These are phyloP conservation scores for Croton laevigatus DNA, from an alignment of 441 rosid genomes.

Conservation along the genomic window DNA sequence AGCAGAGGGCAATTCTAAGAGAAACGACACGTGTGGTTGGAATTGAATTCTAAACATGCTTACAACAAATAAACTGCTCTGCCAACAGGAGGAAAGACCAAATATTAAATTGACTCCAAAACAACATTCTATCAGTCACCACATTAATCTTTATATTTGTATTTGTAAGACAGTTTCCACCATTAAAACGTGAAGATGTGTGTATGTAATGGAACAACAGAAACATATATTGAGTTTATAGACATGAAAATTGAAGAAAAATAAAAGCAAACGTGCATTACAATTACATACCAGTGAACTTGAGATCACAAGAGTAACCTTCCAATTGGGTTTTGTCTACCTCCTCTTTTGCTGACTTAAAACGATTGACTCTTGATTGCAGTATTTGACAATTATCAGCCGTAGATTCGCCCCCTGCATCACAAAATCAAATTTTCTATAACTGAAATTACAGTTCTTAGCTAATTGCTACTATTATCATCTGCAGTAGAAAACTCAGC, in stretches of 20 bases:
- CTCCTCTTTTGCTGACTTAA: constrained; percentile 56
- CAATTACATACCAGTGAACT: constrained; percentile 52
- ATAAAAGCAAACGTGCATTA: background rate
- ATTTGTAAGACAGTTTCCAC: background rate
- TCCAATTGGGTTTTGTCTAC: constrained; percentile 46
- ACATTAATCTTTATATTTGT: background rate
- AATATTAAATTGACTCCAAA: background rate
- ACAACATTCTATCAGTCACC: too few relatives aligned
- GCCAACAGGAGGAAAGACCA: background rate
- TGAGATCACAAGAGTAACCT: constrained; percentile 70
- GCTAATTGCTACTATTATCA: too few relatives aligned
- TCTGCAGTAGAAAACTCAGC: background rate
- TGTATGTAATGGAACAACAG: too few relatives aligned
- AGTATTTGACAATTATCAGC: constrained; percentile 83
- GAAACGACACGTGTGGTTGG: background rate
- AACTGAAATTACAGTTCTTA: background rate
- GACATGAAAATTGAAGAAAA: background rate
- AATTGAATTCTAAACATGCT: background rate
- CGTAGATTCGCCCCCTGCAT: constrained; percentile 74
- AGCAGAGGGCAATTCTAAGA: background rate
- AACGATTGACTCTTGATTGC: constrained; percentile 82
- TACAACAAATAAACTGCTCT: background rate
- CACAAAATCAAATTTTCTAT: constrained; percentile 11
- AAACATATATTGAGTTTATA: background rate
- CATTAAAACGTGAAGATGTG: background rate